Percentiles rank a stretch among this genome's conserved stretches.
Evolutionary conservation across 768 basidiomycete genomes (phyloP).

Genomic region (Hysterangium stoloniferum): DNA sequence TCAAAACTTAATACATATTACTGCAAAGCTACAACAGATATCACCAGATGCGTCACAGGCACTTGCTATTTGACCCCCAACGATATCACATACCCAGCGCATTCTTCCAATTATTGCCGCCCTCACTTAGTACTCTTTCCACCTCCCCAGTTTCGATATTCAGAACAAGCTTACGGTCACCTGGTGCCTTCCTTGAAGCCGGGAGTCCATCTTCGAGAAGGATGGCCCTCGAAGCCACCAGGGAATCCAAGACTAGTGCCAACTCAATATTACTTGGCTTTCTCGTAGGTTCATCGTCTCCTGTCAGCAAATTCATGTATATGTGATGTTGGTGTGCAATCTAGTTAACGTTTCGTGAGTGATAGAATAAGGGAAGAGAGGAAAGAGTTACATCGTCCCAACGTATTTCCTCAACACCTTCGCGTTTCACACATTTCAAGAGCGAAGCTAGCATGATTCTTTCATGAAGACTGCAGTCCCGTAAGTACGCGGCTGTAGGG

Average conservation of each 20-base stretch:
- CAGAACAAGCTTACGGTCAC: conserved; percentile 67
- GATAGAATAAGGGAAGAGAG: not conserved
- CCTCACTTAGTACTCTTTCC: conserved; percentile 78
- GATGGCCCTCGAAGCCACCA: conserved; percentile 71
- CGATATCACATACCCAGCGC: conserved; percentile 27
- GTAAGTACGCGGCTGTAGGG: conserved; percentile 77
- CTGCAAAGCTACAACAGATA: too few species aligned
- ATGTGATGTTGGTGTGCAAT: conserved; percentile 69
- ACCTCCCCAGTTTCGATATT: conserved; percentile 81
- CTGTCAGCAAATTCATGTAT: conserved; percentile 57
- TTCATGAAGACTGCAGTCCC: conserved; percentile 81
- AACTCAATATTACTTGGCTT: conserved; percentile 61
- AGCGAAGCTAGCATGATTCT: conserved; percentile 80
- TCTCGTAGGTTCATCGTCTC: conserved; percentile 47
- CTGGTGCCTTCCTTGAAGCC: conserved; percentile 45
- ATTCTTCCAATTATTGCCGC: conserved; percentile 61
- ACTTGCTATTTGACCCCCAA: too few species aligned
- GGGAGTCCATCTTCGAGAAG: conserved; percentile 54
- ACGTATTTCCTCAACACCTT: conserved; percentile 81
- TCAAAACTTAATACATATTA: too few species aligned
- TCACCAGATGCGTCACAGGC: too few species aligned
- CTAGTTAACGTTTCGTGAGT: conserved; percentile 26
- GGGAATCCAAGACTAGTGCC: conserved; percentile 58
- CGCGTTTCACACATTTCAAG: conserved; percentile 71
- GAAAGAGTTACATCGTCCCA: conserved; percentile 62